Base-by-base conservation (phyloP, 2,329 filamentous ascomycete genomes). In the Colletotrichum lini region DNA sequence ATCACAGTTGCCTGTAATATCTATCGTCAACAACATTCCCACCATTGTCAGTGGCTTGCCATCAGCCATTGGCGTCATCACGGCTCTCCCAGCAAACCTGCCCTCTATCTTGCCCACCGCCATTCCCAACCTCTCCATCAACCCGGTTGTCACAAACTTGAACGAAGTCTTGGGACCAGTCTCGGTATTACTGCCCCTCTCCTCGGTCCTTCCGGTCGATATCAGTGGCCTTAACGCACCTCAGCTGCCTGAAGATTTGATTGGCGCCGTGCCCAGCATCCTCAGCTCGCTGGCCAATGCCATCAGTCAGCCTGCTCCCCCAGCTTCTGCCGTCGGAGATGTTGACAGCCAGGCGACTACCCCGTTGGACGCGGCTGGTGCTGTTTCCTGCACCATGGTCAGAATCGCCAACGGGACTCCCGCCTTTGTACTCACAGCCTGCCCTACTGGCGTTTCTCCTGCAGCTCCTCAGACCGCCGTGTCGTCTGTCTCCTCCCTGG, bases 191-290 rank as follows among this genome's bases (percentile, higher is more conserved):
- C 23, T 13, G 44, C 12, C 49, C 10, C 4, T 45, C n/a, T 21
- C 53, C 21, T 21, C 44, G 7, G 13, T 38, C 13, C 42, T 40
- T 35, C 40, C 61, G 26, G 50, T 38, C 15, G 15, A 23, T 7
- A 16, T 57, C 15, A 42, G 30, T 50, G 59, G 52, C 6, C 40
- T 70, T 62, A 60, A 40, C 16, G 65, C 58, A 6, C 65, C 69
- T 21, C 69, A 69, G 47, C 38, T 72, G 26, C 69, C 69, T 13
- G 45, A 16, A 12, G 62, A 59, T 26, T 23, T 44, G 5, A 30
- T 13, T 12, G 40, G 12, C 15, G 52, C n/a, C 0, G n/a, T n/a
- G 1, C 13, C 60, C 2, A 52, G 26, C 12, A 16, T 40, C 15
- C 3, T 38, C 1, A 23, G 13, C 3, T 35, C 61, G 21, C 44